A percentile compares a stretch with the other conserved stretches of the same genome.
phyloP scores from a whole-genome alignment of 352 stramenopile genomes.

The Lagenidium sp. region DNA sequence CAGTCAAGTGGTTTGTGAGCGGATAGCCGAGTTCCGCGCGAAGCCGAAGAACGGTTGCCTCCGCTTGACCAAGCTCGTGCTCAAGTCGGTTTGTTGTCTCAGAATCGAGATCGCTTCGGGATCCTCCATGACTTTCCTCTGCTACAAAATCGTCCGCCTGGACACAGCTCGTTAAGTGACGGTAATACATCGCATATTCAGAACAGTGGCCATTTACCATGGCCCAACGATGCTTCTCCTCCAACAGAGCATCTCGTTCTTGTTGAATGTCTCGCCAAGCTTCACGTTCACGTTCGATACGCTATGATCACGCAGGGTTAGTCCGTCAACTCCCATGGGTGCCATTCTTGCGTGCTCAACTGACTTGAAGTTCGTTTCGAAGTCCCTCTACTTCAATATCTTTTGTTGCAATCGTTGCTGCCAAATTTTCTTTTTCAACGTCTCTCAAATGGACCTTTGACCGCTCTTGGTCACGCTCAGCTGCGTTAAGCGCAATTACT shows the following conservation, averaged over 20 bases:
- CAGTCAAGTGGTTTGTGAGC: conserved; percentile 64
- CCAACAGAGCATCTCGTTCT: conserved; percentile 65
- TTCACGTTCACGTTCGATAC: conserved; percentile 64
- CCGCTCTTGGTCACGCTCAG: conserved; percentile 67
- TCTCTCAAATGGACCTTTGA: conserved; percentile 49
- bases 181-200: no score
- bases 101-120: conserved; percentile 33
- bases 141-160: conserved; percentile 60
- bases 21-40: conserved; percentile 70
- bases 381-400: conserved; percentile 37
- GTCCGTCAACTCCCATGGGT: not conserved
- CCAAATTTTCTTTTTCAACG: conserved; percentile 60
- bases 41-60: conserved; percentile 58
- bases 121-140: not conserved
- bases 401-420: conserved; percentile 31
- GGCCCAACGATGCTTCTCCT: conserved; percentile 82
- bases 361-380: conserved; percentile 38
- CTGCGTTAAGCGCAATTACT: no score
- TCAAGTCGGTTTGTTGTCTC: conserved; percentile 40
- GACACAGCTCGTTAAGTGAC: no score
- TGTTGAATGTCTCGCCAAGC: conserved; percentile 69
- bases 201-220: conserved; percentile 47
- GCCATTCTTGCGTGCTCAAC: not conserved
- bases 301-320: conserved; percentile 10
- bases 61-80: conserved; percentile 61